phyloP scores from a whole-genome alignment of 768 basidiomycete species.

The Sporobolomyces pararoseus region DNA sequence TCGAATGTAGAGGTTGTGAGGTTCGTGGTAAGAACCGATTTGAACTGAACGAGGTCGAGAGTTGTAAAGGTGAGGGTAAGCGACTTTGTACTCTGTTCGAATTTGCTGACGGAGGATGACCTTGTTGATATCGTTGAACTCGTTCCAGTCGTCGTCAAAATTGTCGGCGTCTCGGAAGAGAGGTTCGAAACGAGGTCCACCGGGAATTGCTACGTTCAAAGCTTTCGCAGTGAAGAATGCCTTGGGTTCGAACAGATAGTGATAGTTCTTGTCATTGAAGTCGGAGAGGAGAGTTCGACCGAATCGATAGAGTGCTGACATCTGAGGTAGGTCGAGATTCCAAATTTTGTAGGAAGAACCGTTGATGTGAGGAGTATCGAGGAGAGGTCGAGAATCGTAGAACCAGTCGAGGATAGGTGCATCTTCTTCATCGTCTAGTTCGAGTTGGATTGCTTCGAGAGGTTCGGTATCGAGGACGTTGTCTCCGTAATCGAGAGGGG shows the following conservation, averaged over 20 bases:
- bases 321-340: conserved; percentile 85
- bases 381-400: conserved; percentile 90
- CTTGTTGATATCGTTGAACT: conserved; percentile 98
- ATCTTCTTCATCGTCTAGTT: conserved; percentile 89
- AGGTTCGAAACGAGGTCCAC: conserved; percentile 97
- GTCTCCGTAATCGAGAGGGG: conserved; percentile 97
- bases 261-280: conserved; percentile 81
- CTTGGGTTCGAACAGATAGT: conserved; percentile 94
- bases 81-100: conserved; percentile 97
- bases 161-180: conserved; percentile 91
- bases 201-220: conserved; percentile 92
- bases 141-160: conserved; percentile 78
- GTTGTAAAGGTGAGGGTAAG: conserved; percentile 98
- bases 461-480: conserved; percentile 98
- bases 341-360: conserved; percentile 90
- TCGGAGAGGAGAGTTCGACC: conserved; percentile 91
- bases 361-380: conserved; percentile 81
- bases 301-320: conserved; percentile 94
- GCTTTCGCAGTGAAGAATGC: conserved; percentile 98
- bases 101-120: conserved; percentile 99
- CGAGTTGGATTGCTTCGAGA: conserved; percentile 93
- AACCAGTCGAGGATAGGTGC: conserved; percentile 92
- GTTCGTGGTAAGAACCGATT: conserved; percentile 83
- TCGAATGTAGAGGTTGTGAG: conserved; percentile 97
- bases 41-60: conserved; percentile 91